Conservation (phyloP, 2,329 filamentous ascomycete species). For the Juglanconis sp. region DNA sequence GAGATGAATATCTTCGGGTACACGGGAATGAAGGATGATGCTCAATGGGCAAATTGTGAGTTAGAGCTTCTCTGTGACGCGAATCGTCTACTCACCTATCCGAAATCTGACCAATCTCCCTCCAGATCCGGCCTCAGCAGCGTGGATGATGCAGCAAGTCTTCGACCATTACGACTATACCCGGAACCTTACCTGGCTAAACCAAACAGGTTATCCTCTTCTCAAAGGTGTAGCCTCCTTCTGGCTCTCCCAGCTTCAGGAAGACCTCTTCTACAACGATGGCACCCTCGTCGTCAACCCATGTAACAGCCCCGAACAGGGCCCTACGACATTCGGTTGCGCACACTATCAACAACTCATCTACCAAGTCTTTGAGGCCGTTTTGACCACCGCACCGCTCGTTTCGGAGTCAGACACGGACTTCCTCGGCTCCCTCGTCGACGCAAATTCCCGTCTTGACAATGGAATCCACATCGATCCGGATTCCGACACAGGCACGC, state of each 20-base stretch:
- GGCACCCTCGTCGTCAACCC: conserved; percentile 53
- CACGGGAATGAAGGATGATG: conserved; percentile 37
- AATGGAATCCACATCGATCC: conserved; percentile 45
- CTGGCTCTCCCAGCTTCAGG: conserved; percentile 52
- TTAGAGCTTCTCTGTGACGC: too few relatives aligned
- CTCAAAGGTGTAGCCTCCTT: conserved; percentile 53
- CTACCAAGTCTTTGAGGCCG: conserved; percentile 37
- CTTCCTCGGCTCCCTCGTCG: conserved; percentile 35
- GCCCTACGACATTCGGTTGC: conserved; percentile 51
- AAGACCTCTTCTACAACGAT: conserved; percentile 48
- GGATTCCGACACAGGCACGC: conserved; percentile 31
- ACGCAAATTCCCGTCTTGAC: conserved; percentile 44
- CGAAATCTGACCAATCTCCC: not conserved
- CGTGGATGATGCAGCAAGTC: conserved; percentile 61
- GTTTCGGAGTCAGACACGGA: conserved; percentile 24
- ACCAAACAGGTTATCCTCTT: conserved; percentile 47
- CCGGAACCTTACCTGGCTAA: conserved; percentile 43
- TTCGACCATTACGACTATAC: conserved; percentile 56
- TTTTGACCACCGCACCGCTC: conserved; percentile 27
- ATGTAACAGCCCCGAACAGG: conserved; percentile 57
- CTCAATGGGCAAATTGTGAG: conserved; percentile 29
- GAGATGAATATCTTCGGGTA: conserved; percentile 59
- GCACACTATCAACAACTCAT: conserved; percentile 53
- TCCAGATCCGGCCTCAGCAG: conserved; percentile 41
- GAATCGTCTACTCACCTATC: too few relatives aligned